These are phyloP conservation scores for Abrus pulchellus DNA, from an alignment of 306 rosid species.

Conservation along the genomic window DNA sequence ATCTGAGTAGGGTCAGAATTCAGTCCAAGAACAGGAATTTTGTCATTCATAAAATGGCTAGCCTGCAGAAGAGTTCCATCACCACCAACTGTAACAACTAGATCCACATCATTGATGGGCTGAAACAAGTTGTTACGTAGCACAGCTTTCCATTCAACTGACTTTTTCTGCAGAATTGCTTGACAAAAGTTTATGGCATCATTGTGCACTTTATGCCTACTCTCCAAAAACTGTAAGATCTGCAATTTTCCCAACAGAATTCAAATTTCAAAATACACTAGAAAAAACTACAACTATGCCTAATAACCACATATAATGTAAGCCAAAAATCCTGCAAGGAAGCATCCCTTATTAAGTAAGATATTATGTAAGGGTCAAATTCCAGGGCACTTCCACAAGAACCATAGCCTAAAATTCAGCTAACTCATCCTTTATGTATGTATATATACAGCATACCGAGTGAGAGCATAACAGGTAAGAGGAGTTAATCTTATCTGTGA, in stretches of 20 bases:
- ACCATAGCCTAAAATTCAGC: constrained; percentile 1
- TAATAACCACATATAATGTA: constrained; percentile 53
- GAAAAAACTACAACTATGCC: constrained; percentile 43
- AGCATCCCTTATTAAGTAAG: constrained; percentile 11
- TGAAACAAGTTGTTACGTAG: constrained; percentile 57
- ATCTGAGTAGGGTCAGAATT: constrained; percentile 88
- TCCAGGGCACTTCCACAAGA: not conserved
- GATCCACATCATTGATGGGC: constrained; percentile 78
- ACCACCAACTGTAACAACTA: constrained; percentile 89
- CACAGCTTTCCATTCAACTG: constrained; percentile 79
- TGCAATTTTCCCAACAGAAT: constrained; percentile 52
- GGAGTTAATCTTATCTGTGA: not conserved
- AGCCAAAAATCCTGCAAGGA: constrained; percentile 5
- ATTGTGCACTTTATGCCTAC: constrained; percentile 73
- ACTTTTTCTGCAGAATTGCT: constrained; percentile 69
- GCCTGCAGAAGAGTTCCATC: constrained; percentile 94
- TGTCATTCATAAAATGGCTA: constrained; percentile 83
- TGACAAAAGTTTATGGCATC: constrained; percentile 78
- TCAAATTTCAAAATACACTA: constrained; percentile 25
- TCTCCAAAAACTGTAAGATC: constrained; percentile 68
- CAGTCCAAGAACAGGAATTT: constrained; percentile 88
- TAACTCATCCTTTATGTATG: not conserved
- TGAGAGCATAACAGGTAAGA: not conserved
- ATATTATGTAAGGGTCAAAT: not conserved
- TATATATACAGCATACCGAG: too few relatives aligned